Evolutionary conservation across 257 asterid genomes (phyloP), one percentile per base, ranked within the genome.

Genomic region (Nicotiana otophora): DNA sequence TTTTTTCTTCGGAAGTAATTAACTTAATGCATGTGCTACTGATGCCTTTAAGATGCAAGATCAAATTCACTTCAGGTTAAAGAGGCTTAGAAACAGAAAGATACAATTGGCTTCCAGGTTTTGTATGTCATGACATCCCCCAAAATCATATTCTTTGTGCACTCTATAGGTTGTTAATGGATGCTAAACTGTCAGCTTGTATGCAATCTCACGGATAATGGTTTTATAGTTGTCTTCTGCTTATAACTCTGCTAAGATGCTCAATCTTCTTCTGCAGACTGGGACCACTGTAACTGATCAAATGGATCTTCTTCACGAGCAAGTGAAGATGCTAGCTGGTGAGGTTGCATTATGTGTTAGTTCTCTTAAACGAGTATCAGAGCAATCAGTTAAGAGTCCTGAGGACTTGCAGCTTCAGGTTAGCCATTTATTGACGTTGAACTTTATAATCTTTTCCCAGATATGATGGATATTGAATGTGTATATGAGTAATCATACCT

Each of bases 261-360:
- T 81, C 4, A 83, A 83, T 86, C 54, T 87, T 15, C 46, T 76
- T 58, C 83, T 89, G 82, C 90, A 93, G 97, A 91, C 87, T 48
- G 98, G 95, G 83, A 91, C 88, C 89, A 93, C 97, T 83, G 92
- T 91, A 83, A 89, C 90, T 48, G 98, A 93, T 89, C 98, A 93
- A 88, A 92, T 92, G 93, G 98, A 93, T 87, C 97, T 93, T 82
- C 87, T 88, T 14, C 88, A 90, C 4, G 98, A 93, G 88, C 98
- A 93, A 87, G 91, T 91, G 74, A 91, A 92, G 88, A 88, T 93
- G 98, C 82, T 93, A 88, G 95, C 95, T 85, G 97, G 98, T 15
- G 98, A 93, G 91, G 90, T 92, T 83, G 98, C 98, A 77, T 83
- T 93, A 67, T 87, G 90, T 82, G 88, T 90, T 80, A 93, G 97